phyloP scores from a whole-genome alignment of 2,329 filamentous ascomycete species.

The Domatiomyces globalis region DNA sequence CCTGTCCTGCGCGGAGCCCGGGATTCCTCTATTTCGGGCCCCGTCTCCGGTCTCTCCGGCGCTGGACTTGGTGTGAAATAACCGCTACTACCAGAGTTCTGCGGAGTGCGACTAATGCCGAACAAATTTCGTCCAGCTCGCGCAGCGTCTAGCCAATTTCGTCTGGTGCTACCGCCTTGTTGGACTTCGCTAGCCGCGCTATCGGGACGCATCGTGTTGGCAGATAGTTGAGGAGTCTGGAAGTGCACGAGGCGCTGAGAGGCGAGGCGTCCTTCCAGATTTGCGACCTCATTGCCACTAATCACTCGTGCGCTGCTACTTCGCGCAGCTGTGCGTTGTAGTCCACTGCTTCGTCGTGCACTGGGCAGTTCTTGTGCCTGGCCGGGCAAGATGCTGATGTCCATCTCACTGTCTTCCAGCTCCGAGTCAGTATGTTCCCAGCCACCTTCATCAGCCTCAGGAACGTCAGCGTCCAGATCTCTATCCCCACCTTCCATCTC shows the following conservation, averaged over 20 bases:
- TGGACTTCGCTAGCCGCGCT: background rate
- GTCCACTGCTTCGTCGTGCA: constrained; percentile 2
- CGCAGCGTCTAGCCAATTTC: constrained; percentile 5
- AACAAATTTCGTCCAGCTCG: constrained; percentile 6
- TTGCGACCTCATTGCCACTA: constrained; percentile 1
- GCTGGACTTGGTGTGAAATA: background rate
- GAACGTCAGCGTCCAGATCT: constrained; percentile 59
- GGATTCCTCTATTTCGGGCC: background rate
- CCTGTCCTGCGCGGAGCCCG: background rate
- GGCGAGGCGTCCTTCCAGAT: background rate
- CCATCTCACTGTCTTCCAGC: constrained; percentile 14
- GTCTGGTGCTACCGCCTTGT: background rate
- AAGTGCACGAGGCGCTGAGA: background rate
- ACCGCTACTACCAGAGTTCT: background rate
- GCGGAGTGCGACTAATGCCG: constrained; percentile 1
- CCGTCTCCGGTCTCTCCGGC: background rate
- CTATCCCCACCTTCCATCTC: constrained; percentile 35
- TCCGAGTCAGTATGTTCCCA: constrained; percentile 72
- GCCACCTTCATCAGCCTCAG: constrained; percentile 41
- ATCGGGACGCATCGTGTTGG: background rate
- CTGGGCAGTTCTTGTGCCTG: background rate
- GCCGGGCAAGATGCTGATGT: constrained; percentile 12
- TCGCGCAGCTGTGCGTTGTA: constrained; percentile 1
- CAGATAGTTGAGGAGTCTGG: background rate
- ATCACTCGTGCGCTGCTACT: constrained; percentile 1